A percentile compares a stretch with the other conserved stretches of the same genome.
These are phyloP conservation scores for Pseudotsuga menziesii DNA, from an alignment of 75 land plant species.

Conservation along the genomic window DNA sequence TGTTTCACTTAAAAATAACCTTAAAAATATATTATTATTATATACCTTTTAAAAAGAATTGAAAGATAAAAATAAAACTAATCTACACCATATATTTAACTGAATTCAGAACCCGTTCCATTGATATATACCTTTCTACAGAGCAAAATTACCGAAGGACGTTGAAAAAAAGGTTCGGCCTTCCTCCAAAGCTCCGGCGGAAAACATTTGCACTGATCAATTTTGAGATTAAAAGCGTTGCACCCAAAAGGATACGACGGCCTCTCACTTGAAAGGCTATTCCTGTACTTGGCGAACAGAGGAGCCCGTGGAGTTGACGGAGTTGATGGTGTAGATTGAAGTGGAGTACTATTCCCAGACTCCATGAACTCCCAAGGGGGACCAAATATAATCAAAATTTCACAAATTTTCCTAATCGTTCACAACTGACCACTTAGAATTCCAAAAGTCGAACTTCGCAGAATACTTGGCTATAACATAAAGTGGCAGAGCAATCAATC, in stretches of 20 bases:
- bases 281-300: constrained; percentile 33
- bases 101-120: too few relatives aligned
- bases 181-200: constrained; percentile 19
- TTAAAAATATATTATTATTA: too few relatives aligned
- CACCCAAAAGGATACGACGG: constrained; percentile 35
- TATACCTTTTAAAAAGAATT: too few relatives aligned
- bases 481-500: too few relatives aligned
- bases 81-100: too few relatives aligned
- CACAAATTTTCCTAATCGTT: too few relatives aligned
- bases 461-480: too few relatives aligned
- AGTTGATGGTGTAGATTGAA: constrained; percentile 37
- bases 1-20: too few relatives aligned
- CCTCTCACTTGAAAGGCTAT: constrained; percentile 26
- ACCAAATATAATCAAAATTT: neutral
- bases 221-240: constrained; percentile 19
- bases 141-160: constrained; percentile 24
- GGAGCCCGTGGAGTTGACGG: constrained; percentile 56
- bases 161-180: constrained; percentile 28
- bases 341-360: neutral
- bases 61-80: too few relatives aligned
- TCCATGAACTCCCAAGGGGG: neutral
- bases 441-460: too few relatives aligned
- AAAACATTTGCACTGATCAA: constrained; percentile 24
- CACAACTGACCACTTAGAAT: too few relatives aligned
- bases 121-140: constrained; percentile 42